These are phyloP conservation scores for Rhamnella rubrinervis DNA, from an alignment of 331 rosid species.

Conservation along the genomic window DNA sequence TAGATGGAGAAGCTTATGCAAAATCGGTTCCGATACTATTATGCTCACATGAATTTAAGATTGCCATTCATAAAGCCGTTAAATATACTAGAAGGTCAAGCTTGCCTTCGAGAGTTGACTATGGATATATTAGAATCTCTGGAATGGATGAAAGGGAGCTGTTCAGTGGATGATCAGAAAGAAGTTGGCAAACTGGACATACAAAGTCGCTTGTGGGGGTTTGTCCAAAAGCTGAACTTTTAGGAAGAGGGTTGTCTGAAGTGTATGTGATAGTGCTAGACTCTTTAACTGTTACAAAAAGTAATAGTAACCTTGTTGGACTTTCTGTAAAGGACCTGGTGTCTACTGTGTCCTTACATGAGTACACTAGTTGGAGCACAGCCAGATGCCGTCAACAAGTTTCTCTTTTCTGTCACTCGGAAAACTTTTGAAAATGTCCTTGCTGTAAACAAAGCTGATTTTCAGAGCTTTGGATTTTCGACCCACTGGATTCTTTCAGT, in stretches of 20 bases:
- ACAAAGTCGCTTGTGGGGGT: conserved; percentile 17
- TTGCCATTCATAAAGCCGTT: conserved; percentile 52
- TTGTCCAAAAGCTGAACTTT: conserved; percentile 56
- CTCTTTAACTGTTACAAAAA: conserved; percentile 62
- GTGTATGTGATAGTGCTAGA: conserved; percentile 65
- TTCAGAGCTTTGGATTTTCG: conserved; percentile 48
- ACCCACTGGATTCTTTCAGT: conserved; percentile 77
- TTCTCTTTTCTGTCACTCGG: conserved; percentile 51
- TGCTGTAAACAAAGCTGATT: conserved; percentile 39
- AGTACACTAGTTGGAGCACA: conserved; percentile 58
- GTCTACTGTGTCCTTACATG: conserved; percentile 57
- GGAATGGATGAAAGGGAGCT: conserved; percentile 55
- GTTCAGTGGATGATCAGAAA: conserved; percentile 32
- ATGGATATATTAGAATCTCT: conserved; percentile 68
- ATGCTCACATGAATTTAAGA: conserved; percentile 54
- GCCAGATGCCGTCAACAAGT: conserved; percentile 51
- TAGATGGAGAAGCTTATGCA: conserved; percentile 44
- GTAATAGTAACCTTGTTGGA: conserved; percentile 70
- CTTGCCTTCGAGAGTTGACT: conserved; percentile 54
- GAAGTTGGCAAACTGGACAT: conserved; percentile 18
- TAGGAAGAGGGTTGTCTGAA: conserved; percentile 81
- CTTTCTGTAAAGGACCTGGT: conserved; percentile 55
- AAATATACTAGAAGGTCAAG: conserved; percentile 90
- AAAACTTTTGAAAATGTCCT: conserved; percentile 31
- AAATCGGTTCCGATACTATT: conserved; percentile 67